Percentiles rank a stretch among this genome's conserved stretches.
Evolutionary conservation across 2,329 filamentous ascomycete genomes (phyloP).

Genomic region (Nemania abortiva): DNA sequence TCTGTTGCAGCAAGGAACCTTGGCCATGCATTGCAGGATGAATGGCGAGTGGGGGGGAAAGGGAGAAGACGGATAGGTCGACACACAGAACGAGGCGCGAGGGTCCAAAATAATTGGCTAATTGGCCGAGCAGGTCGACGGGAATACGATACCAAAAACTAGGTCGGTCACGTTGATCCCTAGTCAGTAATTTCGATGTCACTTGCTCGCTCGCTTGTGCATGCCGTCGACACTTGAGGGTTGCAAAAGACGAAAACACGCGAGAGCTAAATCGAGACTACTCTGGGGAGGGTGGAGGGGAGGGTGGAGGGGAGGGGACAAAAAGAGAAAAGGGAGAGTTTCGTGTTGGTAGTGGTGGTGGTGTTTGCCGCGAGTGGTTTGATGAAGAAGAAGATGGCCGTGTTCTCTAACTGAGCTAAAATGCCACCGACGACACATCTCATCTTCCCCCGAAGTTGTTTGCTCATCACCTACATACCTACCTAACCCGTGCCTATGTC

Average conservation of each 20-base stretch:
- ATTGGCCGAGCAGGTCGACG: neutral
- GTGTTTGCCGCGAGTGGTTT: too few species aligned
- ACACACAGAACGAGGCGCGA: slow-evolving; percentile 13
- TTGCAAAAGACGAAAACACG: slow-evolving; percentile 13
- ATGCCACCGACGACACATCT: neutral
- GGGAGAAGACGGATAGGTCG: slow-evolving; percentile 4
- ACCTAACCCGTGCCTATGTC: slow-evolving; percentile 1
- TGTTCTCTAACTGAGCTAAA: neutral
- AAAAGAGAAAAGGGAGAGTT: neutral
- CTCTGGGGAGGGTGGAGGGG: neutral
- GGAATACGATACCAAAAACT: slow-evolving; percentile 3
- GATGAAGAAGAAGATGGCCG: slow-evolving; percentile 12
- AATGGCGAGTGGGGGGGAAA: slow-evolving; percentile 26
- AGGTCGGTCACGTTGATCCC: slow-evolving; percentile 1
- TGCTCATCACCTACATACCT: neutral
- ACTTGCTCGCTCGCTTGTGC: neutral
- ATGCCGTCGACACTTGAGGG: slow-evolving; percentile 8
- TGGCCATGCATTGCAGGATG: slow-evolving; percentile 38
- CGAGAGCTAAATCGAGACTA: neutral
- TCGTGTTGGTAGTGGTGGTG: slow-evolving; percentile 6
- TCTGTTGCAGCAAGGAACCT: slow-evolving; percentile 31
- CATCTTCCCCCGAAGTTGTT: too few species aligned
- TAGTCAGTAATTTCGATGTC: neutral
- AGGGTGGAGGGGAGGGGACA: neutral
- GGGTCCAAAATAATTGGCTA: slow-evolving; percentile 19